phyloP scores from a whole-genome alignment of 2,329 filamentous ascomycete genomes.

The Calonectria crousiana region DNA sequence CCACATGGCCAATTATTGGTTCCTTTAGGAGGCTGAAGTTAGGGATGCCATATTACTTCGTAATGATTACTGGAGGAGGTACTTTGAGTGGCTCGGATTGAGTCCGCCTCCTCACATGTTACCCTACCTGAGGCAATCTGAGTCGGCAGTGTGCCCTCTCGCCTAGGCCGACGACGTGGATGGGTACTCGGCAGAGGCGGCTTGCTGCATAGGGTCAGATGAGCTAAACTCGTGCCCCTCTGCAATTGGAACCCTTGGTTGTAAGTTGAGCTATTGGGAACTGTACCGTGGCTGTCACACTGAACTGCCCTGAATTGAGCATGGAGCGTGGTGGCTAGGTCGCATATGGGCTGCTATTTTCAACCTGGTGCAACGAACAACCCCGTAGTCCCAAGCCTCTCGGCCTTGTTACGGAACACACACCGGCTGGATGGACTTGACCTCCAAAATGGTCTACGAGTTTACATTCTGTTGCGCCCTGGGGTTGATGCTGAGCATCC shows the following conservation, averaged over 20 bases:
- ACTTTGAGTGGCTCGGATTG: neutral
- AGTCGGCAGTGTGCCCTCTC: neutral
- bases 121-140: constrained; percentile 15
- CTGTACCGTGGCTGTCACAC: neutral
- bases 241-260: neutral
- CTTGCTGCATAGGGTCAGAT: constrained; percentile 10
- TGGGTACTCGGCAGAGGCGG: neutral
- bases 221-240: neutral
- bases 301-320: neutral
- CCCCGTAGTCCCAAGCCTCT: constrained; percentile 1
- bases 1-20: neutral
- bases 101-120: neutral
- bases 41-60: constrained; percentile 12
- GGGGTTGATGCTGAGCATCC: constrained; percentile 5
- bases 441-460: neutral
- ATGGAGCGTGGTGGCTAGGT: neutral
- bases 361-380: constrained; percentile 1
- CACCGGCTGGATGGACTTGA: neutral
- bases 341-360: constrained; percentile 11
- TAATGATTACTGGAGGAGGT: constrained; percentile 6
- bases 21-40: neutral
- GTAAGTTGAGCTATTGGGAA: neutral
- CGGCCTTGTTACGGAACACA: constrained; percentile 3
- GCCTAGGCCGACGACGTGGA: neutral
- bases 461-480: neutral